A percentile compares a stretch with the other conserved stretches of the same genome.
Evolutionary conservation across 768 basidiomycete species (phyloP).

Genomic region (Lanmaoa pseudosensibilis): DNA sequence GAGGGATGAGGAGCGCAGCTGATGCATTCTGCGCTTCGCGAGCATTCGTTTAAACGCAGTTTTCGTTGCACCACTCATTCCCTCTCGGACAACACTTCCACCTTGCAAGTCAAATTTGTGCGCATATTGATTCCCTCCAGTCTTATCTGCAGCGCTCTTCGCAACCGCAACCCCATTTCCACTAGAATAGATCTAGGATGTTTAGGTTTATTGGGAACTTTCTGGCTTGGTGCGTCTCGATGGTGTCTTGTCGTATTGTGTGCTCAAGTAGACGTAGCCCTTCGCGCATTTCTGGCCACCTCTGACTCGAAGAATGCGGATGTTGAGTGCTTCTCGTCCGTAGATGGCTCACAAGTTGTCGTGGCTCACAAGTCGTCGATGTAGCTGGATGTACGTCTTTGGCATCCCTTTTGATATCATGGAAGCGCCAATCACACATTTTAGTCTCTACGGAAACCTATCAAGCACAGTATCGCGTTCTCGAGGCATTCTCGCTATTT

Average conservation of each 20-base stretch:
- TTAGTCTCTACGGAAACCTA: conserved; percentile 82
- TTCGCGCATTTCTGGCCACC: conserved; percentile 68
- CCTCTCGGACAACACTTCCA: too few relatives aligned
- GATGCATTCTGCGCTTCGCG: too few relatives aligned
- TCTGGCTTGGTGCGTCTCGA: conserved; percentile 69
- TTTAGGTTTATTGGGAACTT: conserved; percentile 66
- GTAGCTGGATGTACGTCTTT: conserved; percentile 62
- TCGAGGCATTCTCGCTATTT: conserved; percentile 78
- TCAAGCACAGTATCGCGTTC: conserved; percentile 84
- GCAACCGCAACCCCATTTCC: conserved; percentile 73
- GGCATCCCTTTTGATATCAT: neutral
- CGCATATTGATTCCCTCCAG: conserved; percentile 35
- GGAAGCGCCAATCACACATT: conserved; percentile 1
- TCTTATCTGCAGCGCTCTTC: conserved; percentile 61
- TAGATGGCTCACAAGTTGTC: conserved; percentile 44
- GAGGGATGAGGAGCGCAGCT: too few relatives aligned
- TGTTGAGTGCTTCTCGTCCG: conserved; percentile 76
- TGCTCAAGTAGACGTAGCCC: conserved; percentile 45
- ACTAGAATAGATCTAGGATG: conserved; percentile 74
- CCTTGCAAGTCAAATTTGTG: neutral
- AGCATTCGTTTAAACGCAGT: too few relatives aligned
- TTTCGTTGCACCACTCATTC: too few relatives aligned
- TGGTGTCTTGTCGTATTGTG: neutral
- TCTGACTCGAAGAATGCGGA: conserved; percentile 79
- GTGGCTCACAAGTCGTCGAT: conserved; percentile 57